These are phyloP conservation scores for Tuber brumale DNA, from an alignment of 495 filamentous ascomycete genomes.

Conservation along the genomic window DNA sequence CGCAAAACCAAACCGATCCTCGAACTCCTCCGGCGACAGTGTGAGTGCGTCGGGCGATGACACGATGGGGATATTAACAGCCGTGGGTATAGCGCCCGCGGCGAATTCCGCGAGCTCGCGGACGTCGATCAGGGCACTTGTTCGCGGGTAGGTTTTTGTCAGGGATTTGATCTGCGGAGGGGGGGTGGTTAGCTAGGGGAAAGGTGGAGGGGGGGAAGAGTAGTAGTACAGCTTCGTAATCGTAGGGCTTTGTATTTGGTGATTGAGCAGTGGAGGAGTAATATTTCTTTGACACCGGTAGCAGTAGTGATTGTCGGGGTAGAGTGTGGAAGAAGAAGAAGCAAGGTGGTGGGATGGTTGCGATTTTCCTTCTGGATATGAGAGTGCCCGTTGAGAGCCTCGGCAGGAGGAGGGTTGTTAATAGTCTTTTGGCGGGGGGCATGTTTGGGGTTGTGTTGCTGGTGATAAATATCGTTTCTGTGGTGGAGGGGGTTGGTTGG, in stretches of 20 bases:
- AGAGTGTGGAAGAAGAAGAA: background rate
- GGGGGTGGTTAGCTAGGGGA: background rate
- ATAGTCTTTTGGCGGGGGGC: slow-evolving; percentile 16
- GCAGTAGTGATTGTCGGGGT: background rate
- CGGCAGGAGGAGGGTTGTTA: background rate
- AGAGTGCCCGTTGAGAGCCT: background rate
- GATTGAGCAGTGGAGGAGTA: slow-evolving; percentile 11
- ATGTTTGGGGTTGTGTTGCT: slow-evolving; percentile 17
- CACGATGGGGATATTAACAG: slow-evolving; percentile 70
- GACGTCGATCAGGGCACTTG: slow-evolving; percentile 55
- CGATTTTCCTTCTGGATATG: background rate
- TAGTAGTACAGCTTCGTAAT: slow-evolving; percentile 23
- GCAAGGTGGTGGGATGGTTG: background rate
- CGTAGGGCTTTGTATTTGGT: slow-evolving; percentile 6
- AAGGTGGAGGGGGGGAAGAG: background rate
- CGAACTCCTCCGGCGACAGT: slow-evolving; percentile 68
- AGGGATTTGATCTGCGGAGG: slow-evolving; percentile 37
- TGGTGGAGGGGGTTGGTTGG: background rate
- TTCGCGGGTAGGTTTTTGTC: slow-evolving; percentile 34
- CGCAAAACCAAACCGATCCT: slow-evolving; percentile 61
- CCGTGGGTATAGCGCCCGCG: slow-evolving; percentile 70
- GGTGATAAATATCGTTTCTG: background rate
- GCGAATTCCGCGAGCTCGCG: slow-evolving; percentile 77
- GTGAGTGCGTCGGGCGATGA: slow-evolving; percentile 71
- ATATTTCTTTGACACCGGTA: background rate